Conservation (phyloP, 176 grass and related monocot species). For the Eleusine indica region DNA sequence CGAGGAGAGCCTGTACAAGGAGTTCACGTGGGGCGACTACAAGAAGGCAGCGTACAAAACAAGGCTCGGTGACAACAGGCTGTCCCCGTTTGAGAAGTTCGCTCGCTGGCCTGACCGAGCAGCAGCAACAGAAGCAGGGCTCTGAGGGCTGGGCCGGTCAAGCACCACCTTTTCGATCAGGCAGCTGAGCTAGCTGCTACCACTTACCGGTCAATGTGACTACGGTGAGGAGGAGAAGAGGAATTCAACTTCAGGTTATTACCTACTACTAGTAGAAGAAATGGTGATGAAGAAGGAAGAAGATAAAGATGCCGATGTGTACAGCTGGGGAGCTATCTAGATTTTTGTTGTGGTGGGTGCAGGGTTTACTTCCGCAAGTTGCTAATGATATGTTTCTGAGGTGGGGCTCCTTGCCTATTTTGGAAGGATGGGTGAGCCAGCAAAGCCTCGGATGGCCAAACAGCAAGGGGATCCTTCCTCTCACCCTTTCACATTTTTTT, state of each 20-base stretch:
- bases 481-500: background rate
- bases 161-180: constrained; percentile 10
- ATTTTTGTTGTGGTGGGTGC: constrained; percentile 17
- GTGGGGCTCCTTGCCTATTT: constrained; percentile 36
- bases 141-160: background rate
- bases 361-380: constrained; percentile 7
- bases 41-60: constrained; percentile 97
- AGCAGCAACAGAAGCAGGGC: background rate
- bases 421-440: constrained; percentile 7
- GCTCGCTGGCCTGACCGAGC: background rate
- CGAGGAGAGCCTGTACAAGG: constrained; percentile 88
- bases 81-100: constrained; percentile 69
- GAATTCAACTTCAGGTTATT: background rate
- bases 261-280: background rate
- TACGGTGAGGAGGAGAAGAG: background rate
- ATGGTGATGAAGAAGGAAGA: background rate
- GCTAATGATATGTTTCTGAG: constrained; percentile 18
- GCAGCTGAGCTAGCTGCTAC: background rate
- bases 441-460: background rate
- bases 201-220: no score
- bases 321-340: constrained; percentile 29
- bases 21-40: constrained; percentile 99
- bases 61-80: constrained; percentile 91
- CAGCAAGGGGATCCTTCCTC: no score
- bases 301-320: constrained; percentile 29